Evolutionary conservation across 768 basidiomycete genomes (phyloP).

Genomic region (Hygrophorus pudorinus): DNA sequence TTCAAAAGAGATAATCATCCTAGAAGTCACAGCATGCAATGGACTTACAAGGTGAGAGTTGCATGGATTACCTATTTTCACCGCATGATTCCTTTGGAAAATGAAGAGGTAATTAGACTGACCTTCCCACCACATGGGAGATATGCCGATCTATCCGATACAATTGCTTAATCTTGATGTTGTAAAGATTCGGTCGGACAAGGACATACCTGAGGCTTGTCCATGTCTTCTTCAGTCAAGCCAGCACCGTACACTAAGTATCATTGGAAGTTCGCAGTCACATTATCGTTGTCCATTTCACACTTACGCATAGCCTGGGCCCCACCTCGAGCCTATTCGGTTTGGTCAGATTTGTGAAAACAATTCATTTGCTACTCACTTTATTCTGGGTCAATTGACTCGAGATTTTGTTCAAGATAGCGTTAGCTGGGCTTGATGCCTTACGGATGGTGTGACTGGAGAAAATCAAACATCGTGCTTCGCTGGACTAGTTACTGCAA

Average conservation of each 20-base stretch:
- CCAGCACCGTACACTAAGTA: conserved; percentile 70
- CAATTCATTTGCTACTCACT: conserved; percentile 23
- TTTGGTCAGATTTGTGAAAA: conserved; percentile 2
- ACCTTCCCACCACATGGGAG: conserved; percentile 92
- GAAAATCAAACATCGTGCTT: no score
- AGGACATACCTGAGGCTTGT: conserved; percentile 63
- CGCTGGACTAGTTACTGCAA: neutral
- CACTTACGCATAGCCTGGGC: conserved; percentile 80
- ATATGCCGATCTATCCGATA: conserved; percentile 63
- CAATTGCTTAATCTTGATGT: neutral
- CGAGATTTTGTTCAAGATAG: conserved; percentile 66
- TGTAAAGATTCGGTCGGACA: neutral
- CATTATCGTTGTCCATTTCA: conserved; percentile 1
- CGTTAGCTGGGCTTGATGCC: conserved; percentile 16
- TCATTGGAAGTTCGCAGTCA: neutral
- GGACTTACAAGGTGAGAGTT: conserved; percentile 64
- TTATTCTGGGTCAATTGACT: conserved; percentile 69
- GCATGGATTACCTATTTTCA: conserved; percentile 65
- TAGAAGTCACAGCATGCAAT: neutral
- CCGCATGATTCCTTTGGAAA: neutral
- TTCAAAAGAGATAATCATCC: conserved; percentile 17
- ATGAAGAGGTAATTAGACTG: conserved; percentile 4
- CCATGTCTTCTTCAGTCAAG: conserved; percentile 68
- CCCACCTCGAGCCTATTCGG: conserved; percentile 49
- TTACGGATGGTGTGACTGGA: conserved; percentile 33